Evolutionary conservation across 1,284 basidiomycete genomes (phyloP), one percentile per base, ranked within the genome.

Genomic region (Trametes hirsuta): DNA sequence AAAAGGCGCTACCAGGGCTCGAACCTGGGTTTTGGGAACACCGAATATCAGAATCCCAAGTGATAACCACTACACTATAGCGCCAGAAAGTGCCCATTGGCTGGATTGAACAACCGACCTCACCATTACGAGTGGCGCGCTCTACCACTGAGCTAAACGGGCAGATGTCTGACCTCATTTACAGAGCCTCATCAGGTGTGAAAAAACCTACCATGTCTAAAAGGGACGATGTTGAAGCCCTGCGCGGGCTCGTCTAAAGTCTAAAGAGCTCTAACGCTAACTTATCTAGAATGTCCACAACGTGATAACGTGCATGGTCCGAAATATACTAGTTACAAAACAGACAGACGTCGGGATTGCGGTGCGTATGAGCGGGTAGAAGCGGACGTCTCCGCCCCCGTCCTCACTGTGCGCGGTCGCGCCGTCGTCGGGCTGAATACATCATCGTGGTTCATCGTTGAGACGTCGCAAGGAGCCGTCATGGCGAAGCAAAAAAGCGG

Each of bases 1-100:
- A 14, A 14, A 51, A 64, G 62, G 62, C 62, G 63, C 63, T 64
- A 62, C 63, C 59, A 64, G 63, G 63, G 59, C 53, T 62, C 63
- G 63, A 64, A 64, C 63, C 63, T 62, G 63, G 63, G 63, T 65
- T 55, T 62, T 58, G 57, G 60, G 63, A 65, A 65, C 11, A 52
- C 50, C 39, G 11, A 1, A 35, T 30, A n/a, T 65, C 59, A 65
- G 60, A 62, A 62, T 59, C 57, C 58, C 57, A 55, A 59, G 58
- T 65, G 60, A 62, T 59, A 62, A 62, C 57, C 60, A 60, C 57
- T 62, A 62, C 59, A 60, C 60, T 62, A 59, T 62, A 59, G 58
- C 58, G 58, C 60, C 45, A 39, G 36, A 55, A 50, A 35, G 41
- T 58, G 56, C 56, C 56, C 60, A 44, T 59, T 60, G 53, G 44